These are phyloP conservation scores for Echium plantagineum DNA, from an alignment of 257 asterid genomes.

Conservation along the genomic window DNA sequence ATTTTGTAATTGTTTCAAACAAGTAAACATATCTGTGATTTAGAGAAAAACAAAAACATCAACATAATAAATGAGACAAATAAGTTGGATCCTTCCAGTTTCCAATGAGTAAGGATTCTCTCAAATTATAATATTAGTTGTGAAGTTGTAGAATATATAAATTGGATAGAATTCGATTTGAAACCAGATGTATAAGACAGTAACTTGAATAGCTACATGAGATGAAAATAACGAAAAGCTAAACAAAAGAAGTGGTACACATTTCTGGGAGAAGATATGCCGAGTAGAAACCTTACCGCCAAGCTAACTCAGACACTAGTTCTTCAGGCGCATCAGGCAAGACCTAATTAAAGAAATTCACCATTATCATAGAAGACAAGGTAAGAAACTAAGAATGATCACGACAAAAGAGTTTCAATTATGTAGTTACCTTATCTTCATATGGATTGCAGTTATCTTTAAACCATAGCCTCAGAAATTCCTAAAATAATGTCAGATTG, in stretches of 20 bases:
- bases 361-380: constrained; percentile 8
- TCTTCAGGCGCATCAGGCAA: constrained; percentile 92
- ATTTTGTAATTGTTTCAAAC: constrained; percentile 70
- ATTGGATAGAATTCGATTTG: not conserved
- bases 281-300: constrained; percentile 48
- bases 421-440: constrained; percentile 57
- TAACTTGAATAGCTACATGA: not conserved
- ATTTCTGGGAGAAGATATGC: not conserved
- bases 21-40: constrained; percentile 66
- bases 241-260: not conserved
- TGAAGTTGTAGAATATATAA: not conserved
- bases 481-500: constrained; percentile 35
- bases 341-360: constrained; percentile 29
- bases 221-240: not conserved
- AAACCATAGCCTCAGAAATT: constrained; percentile 94
- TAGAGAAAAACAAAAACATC: constrained; percentile 5
- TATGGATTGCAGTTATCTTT: constrained; percentile 82
- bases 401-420: not conserved
- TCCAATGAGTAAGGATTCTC: not conserved
- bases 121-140: not conserved
- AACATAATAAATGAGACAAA: not conserved
- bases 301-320: constrained; percentile 77
- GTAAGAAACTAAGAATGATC: not conserved
- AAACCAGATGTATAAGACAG: not conserved
- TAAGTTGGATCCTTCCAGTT: not conserved